Base-by-base conservation (phyloP, 352 stramenopile genomes). In the Globisporangium rhizosaccharum region DNA sequence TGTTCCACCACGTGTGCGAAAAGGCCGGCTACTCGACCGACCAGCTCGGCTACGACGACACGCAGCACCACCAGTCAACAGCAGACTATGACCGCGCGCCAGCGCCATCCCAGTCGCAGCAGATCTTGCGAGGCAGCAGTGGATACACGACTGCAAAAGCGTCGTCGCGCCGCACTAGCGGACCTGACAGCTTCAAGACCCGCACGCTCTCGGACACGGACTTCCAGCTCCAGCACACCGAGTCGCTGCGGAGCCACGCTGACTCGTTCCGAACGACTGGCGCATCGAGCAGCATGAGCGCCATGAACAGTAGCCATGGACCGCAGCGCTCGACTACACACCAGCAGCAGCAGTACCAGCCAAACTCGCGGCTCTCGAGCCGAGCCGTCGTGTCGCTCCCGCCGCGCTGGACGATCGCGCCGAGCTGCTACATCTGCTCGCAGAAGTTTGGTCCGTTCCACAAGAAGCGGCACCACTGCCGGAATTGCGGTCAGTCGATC, bases 401-500 rank as follows among this genome's bases (percentile, higher is more conserved):
- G 17, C 85, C 85, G 45, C 78, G 85, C 14, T 95, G 85, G 85
- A 90, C 76, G 62, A 95, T 90, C 57, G 83, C 82, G 3, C 75
- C 73, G 1, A 93, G 83, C 51, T 95, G 85, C 66, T 82, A 88
- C 61, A 92, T 95, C 53, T 95, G 85, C 62, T 82, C 80, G 46
- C 79, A 79, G 42, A 95, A 92, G 59, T 95, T 90, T 57, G 28
- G n/a, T 2, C 70, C 66, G 44, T 65, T 76, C 2, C 90, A 92
- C 62, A 89, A 87, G 67, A 93, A 92, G 67, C 82, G 85, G 20
- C 85, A 95, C 66, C 85, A 95, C 66, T 95, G 85, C 59, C 82
- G 85, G 36, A 95, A 95, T 63, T 95, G 85, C 48, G 85, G 85
- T 0, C 82, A 92, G 66, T 91, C 85, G 9, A 90, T 95, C 57